phyloP scores from a whole-genome alignment of 2,329 filamentous ascomycete genomes.

The Ophiocordyceps camponoti-floridani region DNA sequence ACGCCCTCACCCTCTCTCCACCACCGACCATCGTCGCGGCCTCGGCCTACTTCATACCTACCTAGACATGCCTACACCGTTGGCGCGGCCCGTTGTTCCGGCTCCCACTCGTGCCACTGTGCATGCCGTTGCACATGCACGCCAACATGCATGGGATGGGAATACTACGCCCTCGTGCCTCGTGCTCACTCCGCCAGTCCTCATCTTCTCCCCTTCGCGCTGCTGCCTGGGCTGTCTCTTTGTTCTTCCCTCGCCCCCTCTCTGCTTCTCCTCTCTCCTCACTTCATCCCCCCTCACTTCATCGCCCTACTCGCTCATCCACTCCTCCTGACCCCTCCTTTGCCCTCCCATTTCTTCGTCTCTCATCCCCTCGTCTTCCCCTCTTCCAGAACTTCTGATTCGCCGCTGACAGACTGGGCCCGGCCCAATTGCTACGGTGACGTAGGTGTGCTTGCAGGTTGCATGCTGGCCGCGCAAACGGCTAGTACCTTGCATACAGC shows the following conservation, averaged over 20 bases:
- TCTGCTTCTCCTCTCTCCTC: background rate
- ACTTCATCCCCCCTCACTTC: background rate
- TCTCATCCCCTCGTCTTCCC: background rate
- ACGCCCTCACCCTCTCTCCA: no score
- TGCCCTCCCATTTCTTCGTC: background rate
- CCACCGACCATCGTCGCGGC: no score
- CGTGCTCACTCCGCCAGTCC: background rate
- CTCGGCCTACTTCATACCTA: no score
- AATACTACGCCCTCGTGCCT: no score
- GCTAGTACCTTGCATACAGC: background rate
- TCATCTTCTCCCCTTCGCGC: background rate
- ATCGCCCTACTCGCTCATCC: background rate
- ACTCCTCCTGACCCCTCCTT: no score
- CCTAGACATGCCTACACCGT: no score
- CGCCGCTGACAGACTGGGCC: background rate
- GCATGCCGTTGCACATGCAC: no score
- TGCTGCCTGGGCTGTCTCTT: background rate
- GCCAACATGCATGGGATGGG: no score
- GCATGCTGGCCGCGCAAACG: background rate
- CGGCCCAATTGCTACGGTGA: background rate
- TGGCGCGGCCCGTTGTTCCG: no score
- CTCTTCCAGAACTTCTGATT: background rate
- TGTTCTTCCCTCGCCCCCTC: no score
- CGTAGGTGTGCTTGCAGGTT: background rate
- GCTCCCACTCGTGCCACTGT: no score